Conservation (phyloP, 108 stramenopile species). For the Fistulifera solaris region DNA sequence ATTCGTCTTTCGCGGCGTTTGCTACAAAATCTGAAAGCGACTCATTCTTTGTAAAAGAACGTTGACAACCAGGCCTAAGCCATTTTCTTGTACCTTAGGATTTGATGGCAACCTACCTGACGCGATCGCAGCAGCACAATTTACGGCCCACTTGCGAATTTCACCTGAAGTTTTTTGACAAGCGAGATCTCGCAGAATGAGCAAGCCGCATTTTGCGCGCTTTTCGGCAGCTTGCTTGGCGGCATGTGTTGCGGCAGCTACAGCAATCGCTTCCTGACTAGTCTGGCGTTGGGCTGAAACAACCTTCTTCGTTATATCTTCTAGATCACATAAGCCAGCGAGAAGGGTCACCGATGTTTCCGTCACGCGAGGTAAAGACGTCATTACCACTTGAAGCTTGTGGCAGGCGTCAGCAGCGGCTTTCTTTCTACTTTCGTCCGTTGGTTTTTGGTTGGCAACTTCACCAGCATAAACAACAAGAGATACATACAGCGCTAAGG, state of each 20-base stretch:
- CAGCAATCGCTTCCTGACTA: constrained; percentile 57
- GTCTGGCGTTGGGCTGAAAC: constrained; percentile 42
- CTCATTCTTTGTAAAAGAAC: constrained; percentile 61
- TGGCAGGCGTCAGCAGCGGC: constrained; percentile 36
- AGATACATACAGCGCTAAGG: constrained; percentile 53
- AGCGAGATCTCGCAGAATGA: constrained; percentile 67
- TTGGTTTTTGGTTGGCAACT: constrained; percentile 50
- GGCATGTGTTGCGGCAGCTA: constrained; percentile 62
- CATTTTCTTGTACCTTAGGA: constrained; percentile 62
- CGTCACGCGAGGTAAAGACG: constrained; percentile 39
- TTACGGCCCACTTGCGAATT: constrained; percentile 40
- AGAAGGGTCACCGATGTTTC: constrained; percentile 41
- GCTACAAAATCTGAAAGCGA: constrained; percentile 49
- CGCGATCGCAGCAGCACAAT: constrained; percentile 67
- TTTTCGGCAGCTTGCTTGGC: constrained; percentile 79
- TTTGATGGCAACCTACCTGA: constrained; percentile 64
- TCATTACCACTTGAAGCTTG: constrained; percentile 42
- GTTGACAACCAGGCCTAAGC: constrained; percentile 81
- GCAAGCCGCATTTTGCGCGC: constrained; percentile 64
- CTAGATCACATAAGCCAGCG: constrained; percentile 72
- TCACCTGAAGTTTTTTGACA: constrained; percentile 47
- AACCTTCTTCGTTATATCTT: constrained; percentile 66
- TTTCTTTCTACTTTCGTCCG: constrained; percentile 51
- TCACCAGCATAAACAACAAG: constrained; percentile 51
- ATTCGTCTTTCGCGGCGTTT: constrained; percentile 53